Evolutionary conservation across 164 flowering plant species (phyloP).

Genomic region (Aristolochia californica): DNA sequence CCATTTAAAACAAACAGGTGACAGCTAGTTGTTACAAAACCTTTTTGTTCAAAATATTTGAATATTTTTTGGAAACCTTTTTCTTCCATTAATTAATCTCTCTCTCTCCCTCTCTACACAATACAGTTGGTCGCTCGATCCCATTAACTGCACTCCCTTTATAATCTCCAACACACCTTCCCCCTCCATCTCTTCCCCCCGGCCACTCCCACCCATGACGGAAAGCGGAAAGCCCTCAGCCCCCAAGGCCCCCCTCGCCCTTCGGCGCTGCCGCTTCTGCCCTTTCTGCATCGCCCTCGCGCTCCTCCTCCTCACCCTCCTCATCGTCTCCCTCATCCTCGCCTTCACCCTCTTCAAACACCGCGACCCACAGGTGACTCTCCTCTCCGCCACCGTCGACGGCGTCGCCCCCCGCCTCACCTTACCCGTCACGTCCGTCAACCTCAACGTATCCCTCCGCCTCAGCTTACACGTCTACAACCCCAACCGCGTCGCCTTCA

Average conservation of each 20-base stretch:
- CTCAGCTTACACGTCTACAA: constrained; percentile 23
- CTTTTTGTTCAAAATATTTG: too few relatives aligned
- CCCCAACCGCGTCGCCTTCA: constrained; percentile 35
- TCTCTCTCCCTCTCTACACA: too few relatives aligned
- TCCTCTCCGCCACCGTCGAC: constrained; percentile 25
- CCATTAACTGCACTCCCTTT: too few relatives aligned
- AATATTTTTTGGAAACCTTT: too few relatives aligned
- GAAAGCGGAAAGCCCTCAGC: background rate
- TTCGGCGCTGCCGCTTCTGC: background rate
- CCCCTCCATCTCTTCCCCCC: too few relatives aligned
- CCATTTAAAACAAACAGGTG: too few relatives aligned
- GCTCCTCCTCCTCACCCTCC: constrained; percentile 13
- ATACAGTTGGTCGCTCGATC: too few relatives aligned
- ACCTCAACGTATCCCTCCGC: constrained; percentile 39
- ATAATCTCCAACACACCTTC: too few relatives aligned
- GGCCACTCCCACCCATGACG: too few relatives aligned
- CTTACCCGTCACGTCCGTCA: constrained; percentile 19
- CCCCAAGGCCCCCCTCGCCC: background rate
- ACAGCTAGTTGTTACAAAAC: too few relatives aligned
- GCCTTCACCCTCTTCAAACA: constrained; percentile 38
- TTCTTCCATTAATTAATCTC: too few relatives aligned
- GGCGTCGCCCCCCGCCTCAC: constrained; percentile 37
- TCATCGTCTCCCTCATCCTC: constrained; percentile 21
- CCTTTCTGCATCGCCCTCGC: background rate
- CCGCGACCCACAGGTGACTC: constrained; percentile 19